Conservation (phyloP, 345 rosid species). For the Erysimum cheiranthoides region DNA sequence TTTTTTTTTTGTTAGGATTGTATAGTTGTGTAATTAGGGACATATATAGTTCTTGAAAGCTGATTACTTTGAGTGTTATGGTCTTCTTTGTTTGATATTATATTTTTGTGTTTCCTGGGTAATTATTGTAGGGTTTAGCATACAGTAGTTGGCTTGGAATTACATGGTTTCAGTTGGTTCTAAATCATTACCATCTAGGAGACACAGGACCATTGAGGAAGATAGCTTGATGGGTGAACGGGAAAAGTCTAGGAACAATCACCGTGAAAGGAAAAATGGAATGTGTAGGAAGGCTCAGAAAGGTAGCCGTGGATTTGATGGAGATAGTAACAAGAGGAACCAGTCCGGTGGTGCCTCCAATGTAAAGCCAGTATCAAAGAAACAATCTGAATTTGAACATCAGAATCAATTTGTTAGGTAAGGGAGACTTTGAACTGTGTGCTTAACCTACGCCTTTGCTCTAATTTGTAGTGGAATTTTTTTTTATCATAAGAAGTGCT, state of each 20-base stretch:
- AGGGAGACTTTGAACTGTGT: neutral
- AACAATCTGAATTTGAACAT: conserved; percentile 53
- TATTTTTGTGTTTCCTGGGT: neutral
- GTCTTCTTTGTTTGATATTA: conserved; percentile 27
- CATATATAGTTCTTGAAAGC: neutral
- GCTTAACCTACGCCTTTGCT: neutral
- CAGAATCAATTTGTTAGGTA: conserved; percentile 67
- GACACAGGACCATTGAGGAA: conserved; percentile 42
- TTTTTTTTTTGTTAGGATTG: neutral
- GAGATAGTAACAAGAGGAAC: conserved; percentile 49
- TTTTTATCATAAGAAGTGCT: neutral
- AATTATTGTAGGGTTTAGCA: conserved; percentile 30
- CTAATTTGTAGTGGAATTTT: conserved; percentile 6
- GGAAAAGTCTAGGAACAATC: conserved; percentile 49
- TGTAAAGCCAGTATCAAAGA: conserved; percentile 44
- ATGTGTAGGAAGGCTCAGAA: conserved; percentile 59
- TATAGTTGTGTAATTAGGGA: conserved; percentile 2
- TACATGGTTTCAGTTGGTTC: conserved; percentile 66
- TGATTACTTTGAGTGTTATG: conserved; percentile 8
- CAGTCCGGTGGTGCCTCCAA: conserved; percentile 40
- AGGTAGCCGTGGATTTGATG: conserved; percentile 56
- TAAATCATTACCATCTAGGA: conserved; percentile 54
- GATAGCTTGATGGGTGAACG: conserved; percentile 61
- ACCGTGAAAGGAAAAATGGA: conserved; percentile 49
- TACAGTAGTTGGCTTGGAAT: neutral